These are phyloP conservation scores for Ceratobasidium sp. DNA, from an alignment of 1,284 basidiomycete species.

Conservation along the genomic window DNA sequence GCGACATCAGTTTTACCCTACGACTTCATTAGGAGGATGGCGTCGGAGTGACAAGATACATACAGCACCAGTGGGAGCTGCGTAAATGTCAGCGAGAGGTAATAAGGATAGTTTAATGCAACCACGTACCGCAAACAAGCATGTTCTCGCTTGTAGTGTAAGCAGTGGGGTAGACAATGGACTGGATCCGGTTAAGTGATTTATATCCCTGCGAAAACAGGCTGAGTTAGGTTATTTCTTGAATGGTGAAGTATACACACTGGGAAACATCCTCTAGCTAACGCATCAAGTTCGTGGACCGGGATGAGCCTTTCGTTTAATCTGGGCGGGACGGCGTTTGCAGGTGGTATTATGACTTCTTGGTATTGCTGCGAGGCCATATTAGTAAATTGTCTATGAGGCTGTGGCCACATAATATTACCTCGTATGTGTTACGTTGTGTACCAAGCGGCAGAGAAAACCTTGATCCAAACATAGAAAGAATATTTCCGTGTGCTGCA, in stretches of 20 bases:
- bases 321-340: conserved; percentile 81
- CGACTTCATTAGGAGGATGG: conserved; percentile 12
- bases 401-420: conserved; percentile 52
- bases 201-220: conserved; percentile 75
- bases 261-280: conserved; percentile 89
- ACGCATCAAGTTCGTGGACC: conserved; percentile 78
- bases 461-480: conserved; percentile 78
- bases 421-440: conserved; percentile 72
- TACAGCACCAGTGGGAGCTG: conserved; percentile 95
- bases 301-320: conserved; percentile 77
- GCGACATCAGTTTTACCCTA: conserved; percentile 99
- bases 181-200: conserved; percentile 93
- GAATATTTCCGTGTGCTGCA: conserved; percentile 69
- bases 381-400: conserved; percentile 59
- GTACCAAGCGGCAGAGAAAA: conserved; percentile 90
- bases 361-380: conserved; percentile 58
- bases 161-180: conserved; percentile 92
- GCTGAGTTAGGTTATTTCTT: conserved; percentile 5
- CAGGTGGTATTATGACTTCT: conserved; percentile 91
- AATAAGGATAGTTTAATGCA: neutral
- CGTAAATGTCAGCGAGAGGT: neutral
- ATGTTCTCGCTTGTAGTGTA: conserved; percentile 97
- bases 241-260: conserved; percentile 59
- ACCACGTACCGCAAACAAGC: conserved; percentile 85
- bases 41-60: conserved; percentile 55